phyloP scores from a whole-genome alignment of 768 basidiomycete species.

The Lentinula lateritia region DNA sequence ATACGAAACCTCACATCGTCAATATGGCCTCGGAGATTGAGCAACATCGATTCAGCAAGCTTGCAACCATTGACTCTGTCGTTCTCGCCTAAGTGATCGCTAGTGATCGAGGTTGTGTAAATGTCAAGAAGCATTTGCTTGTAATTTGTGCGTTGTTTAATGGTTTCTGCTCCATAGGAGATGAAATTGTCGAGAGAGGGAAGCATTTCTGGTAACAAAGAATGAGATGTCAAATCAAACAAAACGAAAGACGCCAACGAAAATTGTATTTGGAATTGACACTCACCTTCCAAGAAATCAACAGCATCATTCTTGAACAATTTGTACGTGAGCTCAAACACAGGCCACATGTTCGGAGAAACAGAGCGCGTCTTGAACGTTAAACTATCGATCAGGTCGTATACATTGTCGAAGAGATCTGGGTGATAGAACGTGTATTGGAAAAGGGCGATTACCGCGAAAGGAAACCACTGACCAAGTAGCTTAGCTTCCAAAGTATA shows the following conservation, averaged over 20 bases:
- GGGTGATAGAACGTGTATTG: constrained; percentile 1
- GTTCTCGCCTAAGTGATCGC: constrained; percentile 71
- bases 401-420: constrained; percentile 88
- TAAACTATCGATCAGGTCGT: constrained; percentile 77
- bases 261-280: not conserved
- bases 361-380: constrained; percentile 78
- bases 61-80: constrained; percentile 84
- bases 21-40: constrained; percentile 71
- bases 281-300: constrained; percentile 81
- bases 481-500: constrained; percentile 75
- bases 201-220: constrained; percentile 61
- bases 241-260: not conserved
- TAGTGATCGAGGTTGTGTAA: constrained; percentile 69
- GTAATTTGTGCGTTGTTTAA: constrained; percentile 72
- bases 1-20: constrained; percentile 57
- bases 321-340: constrained; percentile 78
- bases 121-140: constrained; percentile 78
- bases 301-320: constrained; percentile 80
- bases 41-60: constrained; percentile 74
- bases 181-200: constrained; percentile 86
- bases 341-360: constrained; percentile 80
- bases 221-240: not conserved
- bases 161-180: constrained; percentile 72
- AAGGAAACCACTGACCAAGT: constrained; percentile 41
- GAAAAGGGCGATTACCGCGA: not conserved